Conservation (phyloP, 1,139 yeast genomes). For the Candida sp. region DNA sequence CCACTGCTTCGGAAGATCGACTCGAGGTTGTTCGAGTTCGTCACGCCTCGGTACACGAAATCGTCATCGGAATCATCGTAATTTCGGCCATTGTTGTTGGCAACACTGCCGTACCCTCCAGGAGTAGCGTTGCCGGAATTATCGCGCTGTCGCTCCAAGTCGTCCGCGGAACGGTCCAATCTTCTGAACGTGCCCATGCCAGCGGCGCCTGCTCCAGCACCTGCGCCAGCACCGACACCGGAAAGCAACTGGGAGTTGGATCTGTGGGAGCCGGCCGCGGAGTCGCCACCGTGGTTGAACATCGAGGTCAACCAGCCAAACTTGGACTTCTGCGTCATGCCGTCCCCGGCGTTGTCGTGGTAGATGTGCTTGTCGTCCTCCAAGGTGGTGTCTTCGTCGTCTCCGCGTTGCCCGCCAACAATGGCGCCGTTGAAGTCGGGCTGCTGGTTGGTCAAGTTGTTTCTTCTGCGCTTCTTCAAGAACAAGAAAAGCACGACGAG, state of each 20-base stretch:
- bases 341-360: constrained; percentile 13
- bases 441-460: constrained; percentile 42
- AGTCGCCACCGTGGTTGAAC: constrained; percentile 6
- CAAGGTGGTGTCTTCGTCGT: constrained; percentile 15
- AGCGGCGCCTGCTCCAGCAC: constrained; percentile 12
- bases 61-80: constrained; percentile 30
- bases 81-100: constrained; percentile 8
- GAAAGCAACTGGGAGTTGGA: constrained; percentile 3
- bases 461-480: constrained; percentile 34
- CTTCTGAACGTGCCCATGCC: constrained; percentile 12
- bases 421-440: constrained; percentile 44
- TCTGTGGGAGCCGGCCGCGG: neutral
- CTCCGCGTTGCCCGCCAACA: constrained; percentile 2
- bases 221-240: constrained; percentile 16
- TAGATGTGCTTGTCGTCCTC: constrained; percentile 16
- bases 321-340: constrained; percentile 10
- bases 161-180: constrained; percentile 9
- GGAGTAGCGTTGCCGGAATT: neutral
- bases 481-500: constrained; percentile 41
- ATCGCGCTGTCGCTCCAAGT: constrained; percentile 14
- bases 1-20: constrained; percentile 31
- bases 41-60: constrained; percentile 51
- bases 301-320: constrained; percentile 14
- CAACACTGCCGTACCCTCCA: constrained; percentile 14
- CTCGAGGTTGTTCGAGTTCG: constrained; percentile 47